Evolutionary conservation across 2,329 filamentous ascomycete species (phyloP).

Genomic region (Colletotrichum brevisporum): DNA sequence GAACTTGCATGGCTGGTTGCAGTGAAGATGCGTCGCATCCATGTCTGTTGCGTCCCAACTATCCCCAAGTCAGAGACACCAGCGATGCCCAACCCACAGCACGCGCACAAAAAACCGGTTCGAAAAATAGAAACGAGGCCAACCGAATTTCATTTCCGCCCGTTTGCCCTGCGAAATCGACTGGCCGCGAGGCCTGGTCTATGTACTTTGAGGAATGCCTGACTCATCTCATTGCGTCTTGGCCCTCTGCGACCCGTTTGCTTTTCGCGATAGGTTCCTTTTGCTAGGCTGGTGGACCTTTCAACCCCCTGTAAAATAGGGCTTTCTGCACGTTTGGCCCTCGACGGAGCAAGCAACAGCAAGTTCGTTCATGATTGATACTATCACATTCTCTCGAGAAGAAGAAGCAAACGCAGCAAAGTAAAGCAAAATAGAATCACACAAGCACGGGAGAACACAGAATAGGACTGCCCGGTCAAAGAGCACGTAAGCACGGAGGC

Average conservation of each 20-base stretch:
- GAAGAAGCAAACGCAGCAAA: neutral
- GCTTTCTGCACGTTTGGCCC: slow-evolving; percentile 33
- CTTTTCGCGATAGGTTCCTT: slow-evolving; percentile 23
- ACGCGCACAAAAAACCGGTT: slow-evolving; percentile 30
- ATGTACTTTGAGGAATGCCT: slow-evolving; percentile 22
- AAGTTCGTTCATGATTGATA: neutral
- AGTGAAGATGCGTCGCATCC: slow-evolving; percentile 23
- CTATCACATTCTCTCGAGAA: neutral
- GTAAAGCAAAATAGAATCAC: neutral
- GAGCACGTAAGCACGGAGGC: neutral
- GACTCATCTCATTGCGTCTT: slow-evolving; percentile 29
- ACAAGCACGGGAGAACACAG: neutral
- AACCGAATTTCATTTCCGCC: slow-evolving; percentile 21
- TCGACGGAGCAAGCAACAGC: slow-evolving; percentile 12
- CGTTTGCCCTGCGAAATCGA: slow-evolving; percentile 25
- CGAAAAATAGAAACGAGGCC: slow-evolving; percentile 21
- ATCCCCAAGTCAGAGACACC: slow-evolving; percentile 28
- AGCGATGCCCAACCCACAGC: slow-evolving; percentile 37
- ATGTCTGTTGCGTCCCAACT: slow-evolving; percentile 37
- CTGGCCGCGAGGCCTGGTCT: slow-evolving; percentile 19
- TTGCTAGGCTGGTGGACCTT: slow-evolving; percentile 12
- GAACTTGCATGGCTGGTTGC: slow-evolving; percentile 29
- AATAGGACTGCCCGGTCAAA: neutral
- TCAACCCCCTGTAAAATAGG: slow-evolving; percentile 34
- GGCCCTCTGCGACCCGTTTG: slow-evolving; percentile 23